Conservation (phyloP, 768 basidiomycete genomes). For the Coprinopsis strossmayeri region DNA sequence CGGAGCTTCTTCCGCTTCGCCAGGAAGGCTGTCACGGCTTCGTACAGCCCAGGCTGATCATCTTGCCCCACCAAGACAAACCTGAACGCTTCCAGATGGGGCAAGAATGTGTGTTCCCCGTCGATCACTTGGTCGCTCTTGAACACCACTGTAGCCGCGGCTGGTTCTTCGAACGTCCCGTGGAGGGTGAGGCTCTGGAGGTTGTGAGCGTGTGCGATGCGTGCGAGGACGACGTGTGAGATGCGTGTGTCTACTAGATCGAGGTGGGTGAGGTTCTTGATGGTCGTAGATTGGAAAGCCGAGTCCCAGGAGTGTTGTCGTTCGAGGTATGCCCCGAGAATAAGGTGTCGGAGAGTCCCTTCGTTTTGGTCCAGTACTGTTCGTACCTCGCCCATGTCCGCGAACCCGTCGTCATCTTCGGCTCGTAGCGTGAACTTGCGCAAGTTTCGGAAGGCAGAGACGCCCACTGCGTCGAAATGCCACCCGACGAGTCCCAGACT, state of each 20-base stretch:
- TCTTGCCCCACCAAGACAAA: slow-evolving; percentile 62
- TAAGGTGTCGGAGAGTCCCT: slow-evolving; percentile 50
- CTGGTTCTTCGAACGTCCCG: slow-evolving; percentile 57
- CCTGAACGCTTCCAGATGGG: slow-evolving; percentile 55
- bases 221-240: slow-evolving; percentile 53
- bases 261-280: slow-evolving; percentile 61
- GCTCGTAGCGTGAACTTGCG: slow-evolving; percentile 63
- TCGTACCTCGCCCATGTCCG: slow-evolving; percentile 63
- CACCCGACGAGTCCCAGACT: slow-evolving; percentile 64
- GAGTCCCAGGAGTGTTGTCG: slow-evolving; percentile 63
- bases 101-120: slow-evolving; percentile 52
- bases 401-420: slow-evolving; percentile 66
- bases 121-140: slow-evolving; percentile 55
- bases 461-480: slow-evolving; percentile 69
- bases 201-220: slow-evolving; percentile 57
- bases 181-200: slow-evolving; percentile 60
- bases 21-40: slow-evolving; percentile 49
- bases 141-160: slow-evolving; percentile 52
- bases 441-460: slow-evolving; percentile 53
- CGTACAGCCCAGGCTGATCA: slow-evolving; percentile 45
- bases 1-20: slow-evolving; percentile 40
- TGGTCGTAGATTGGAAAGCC: slow-evolving; percentile 55
- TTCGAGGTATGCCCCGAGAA: slow-evolving; percentile 63
- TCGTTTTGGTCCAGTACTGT: slow-evolving; percentile 57
- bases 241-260: slow-evolving; percentile 69